Evolutionary conservation across 2,329 filamentous ascomycete species (phyloP), one percentile per base, ranked within the genome.

Genomic region (Bipolaris victoriae): DNA sequence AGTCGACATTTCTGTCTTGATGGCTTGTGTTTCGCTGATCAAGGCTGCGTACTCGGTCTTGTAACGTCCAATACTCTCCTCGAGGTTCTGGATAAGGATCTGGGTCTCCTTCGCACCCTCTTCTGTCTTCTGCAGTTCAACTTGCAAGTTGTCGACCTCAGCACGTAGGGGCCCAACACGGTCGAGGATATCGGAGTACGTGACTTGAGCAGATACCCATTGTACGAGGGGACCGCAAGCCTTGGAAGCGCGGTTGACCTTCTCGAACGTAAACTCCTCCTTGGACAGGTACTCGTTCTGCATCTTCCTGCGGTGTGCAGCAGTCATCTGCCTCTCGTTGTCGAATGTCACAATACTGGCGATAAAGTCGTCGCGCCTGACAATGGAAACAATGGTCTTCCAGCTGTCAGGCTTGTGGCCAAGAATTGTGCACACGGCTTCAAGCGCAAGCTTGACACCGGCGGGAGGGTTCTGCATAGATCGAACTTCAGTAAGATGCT

Each of bases 331-430:
- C 74, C 84, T 88, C 77, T 95, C 93, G 71, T 97, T 99, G 81
- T 97, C 91, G 73, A 97, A 99, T 76, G 92, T 92, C 76, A 98
- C 90, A 70, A 99, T 99, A 78, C 91, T 97, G 47, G 92, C 91
- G 77, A 99, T 98, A 78, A 99, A 99, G 73, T 98, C 94, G 70
- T 98, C 95, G 55, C 88, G 87, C 69, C 94, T 91, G 58, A 99
- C 88, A 61, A 98, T 90, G 50, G 85, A 88, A 76, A 96, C 90
- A 58, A 98, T 92, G 11, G 87, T 88, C 81, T 93, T 97, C 95
- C 95, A 99, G 73, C 90, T 91, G 57, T 88, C 86, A 59, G 92
- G 89, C 76, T 90, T 95, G 79, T 98, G 92, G 13, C 94, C 94
- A 52, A 99, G 86, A 46, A 99, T 81, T 0, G 93, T 95, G 80